Evolutionary conservation across 2,329 filamentous ascomycete genomes (phyloP), one percentile per base, ranked within the genome.

Genomic region (Cladosporium sp.): DNA sequence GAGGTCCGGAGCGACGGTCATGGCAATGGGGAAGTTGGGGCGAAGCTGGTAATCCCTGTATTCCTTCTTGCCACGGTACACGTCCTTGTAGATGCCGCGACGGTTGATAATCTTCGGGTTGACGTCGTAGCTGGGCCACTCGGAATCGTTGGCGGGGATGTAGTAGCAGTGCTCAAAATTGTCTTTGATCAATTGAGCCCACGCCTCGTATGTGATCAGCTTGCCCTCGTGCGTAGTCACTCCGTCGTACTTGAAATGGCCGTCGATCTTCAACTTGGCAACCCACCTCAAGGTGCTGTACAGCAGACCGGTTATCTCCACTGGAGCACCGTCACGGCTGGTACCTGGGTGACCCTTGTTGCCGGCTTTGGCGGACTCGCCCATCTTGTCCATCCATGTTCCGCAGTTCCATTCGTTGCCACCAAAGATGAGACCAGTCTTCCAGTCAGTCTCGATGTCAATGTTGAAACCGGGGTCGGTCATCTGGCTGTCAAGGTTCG

Each of bases 381-480:
- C 93, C 93, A 98, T 98, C 78, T 98, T 98, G 76, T 98, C 93
- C 90, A 96, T 96, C 93, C 93, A 98, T 1, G 93, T 98, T 46
- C 93, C 93, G 61, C 94, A 98, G 69, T 98, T 98, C 70, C 74
- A 78, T 64, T 96, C 91, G 63, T 88, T 97, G 29, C 94, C 93
- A 50, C 94, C 93, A 62, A 94, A 95, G 51, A 98, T 84, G 55
- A 98, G 80, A 18, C 93, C 94, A 4, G 83, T 93, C 27, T 79
- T 74, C 92, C 92, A 97, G 66, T 98, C 92, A 9, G 95, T 88
- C 53, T 86, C 81, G 59, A 97, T 85, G 53, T 93, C 84, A 57
- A 95, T 88, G 63, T 96, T 83, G 75, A 98, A 98, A 0, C 93
- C 93, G 62, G 90, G 85, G 3, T 88, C 79, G 56, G 80, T 87